Conservation (phyloP, 2,329 filamentous ascomycete genomes). For the Chrysosphaeria jannelii region DNA sequence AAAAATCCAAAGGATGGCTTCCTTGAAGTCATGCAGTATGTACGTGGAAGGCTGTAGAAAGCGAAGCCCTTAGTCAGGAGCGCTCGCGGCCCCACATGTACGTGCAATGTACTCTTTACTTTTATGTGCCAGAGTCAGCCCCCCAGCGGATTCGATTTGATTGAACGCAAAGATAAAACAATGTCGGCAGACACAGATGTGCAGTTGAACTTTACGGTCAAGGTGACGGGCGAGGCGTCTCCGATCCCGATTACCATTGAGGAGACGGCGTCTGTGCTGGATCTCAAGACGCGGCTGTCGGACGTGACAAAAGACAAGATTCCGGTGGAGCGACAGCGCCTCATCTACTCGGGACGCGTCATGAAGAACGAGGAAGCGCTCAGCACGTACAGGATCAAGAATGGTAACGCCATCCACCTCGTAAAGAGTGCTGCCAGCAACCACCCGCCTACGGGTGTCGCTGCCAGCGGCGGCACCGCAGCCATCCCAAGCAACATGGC, state of each 20-base stretch:
- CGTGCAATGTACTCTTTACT: no score
- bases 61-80: no score
- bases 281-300: constrained; percentile 74
- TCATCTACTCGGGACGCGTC: constrained; percentile 93
- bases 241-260: constrained; percentile 48
- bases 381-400: constrained; percentile 74
- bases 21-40: no score
- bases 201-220: constrained; percentile 85
- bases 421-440: constrained; percentile 93
- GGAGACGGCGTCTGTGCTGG: constrained; percentile 43
- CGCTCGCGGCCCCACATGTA: no score
- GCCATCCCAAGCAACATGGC: constrained; percentile 51
- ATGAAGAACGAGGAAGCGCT: constrained; percentile 84
- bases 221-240: constrained; percentile 76
- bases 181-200: constrained; percentile 46
- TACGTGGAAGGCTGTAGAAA: no score
- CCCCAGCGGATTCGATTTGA: no score
- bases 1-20: no score
- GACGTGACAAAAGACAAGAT: constrained; percentile 60
- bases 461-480: constrained; percentile 13
- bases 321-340: constrained; percentile 59
- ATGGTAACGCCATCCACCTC: constrained; percentile 82
- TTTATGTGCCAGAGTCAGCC: no score
- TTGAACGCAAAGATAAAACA: no score
- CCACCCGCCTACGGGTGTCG: constrained; percentile 10